These are phyloP conservation scores for Halenospora varia DNA, from an alignment of 495 filamentous ascomycete species.

Conservation along the genomic window DNA sequence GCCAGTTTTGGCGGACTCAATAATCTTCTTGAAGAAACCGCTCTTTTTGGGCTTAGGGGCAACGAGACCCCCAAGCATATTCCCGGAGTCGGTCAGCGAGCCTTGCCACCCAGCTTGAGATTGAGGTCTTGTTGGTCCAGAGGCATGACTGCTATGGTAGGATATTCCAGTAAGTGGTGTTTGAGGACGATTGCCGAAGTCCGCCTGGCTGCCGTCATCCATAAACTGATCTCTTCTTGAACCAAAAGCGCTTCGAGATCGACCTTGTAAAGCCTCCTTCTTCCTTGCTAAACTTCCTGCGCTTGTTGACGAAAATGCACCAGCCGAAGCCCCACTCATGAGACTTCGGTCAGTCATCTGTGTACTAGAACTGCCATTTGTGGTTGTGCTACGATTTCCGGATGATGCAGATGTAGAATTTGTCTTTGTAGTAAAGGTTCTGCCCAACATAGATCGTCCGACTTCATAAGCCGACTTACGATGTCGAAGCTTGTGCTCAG, in stretches of 20 bases:
- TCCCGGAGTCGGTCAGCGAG: slow-evolving; percentile 44
- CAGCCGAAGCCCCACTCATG: slow-evolving; percentile 90
- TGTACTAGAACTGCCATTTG: slow-evolving; percentile 67
- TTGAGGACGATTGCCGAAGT: slow-evolving; percentile 50
- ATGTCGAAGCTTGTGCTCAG: slow-evolving; percentile 36
- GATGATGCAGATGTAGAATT: slow-evolving; percentile 72
- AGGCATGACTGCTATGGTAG: slow-evolving; percentile 83
- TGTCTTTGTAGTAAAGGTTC: slow-evolving; percentile 84
- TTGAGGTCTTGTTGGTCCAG: slow-evolving; percentile 40
- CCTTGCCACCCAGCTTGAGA: slow-evolving; percentile 44
- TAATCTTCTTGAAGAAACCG: slow-evolving; percentile 94
- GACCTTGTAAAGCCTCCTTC: slow-evolving; percentile 38
- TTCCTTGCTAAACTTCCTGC: slow-evolving; percentile 85
- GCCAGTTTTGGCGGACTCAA: slow-evolving; percentile 90
- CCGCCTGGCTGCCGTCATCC: slow-evolving; percentile 17
- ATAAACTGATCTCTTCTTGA: slow-evolving; percentile 40
- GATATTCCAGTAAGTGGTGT: slow-evolving; percentile 73
- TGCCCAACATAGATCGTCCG: slow-evolving; percentile 60
- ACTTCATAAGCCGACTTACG: slow-evolving; percentile 86
- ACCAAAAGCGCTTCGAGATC: slow-evolving; percentile 50
- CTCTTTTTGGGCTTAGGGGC: slow-evolving; percentile 86
- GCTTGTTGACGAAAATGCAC: slow-evolving; percentile 89
- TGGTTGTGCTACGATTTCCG: slow-evolving; percentile 65
- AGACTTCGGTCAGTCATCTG: slow-evolving; percentile 76
- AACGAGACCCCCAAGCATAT: slow-evolving; percentile 72